phyloP scores from a whole-genome alignment of 169 alveolate genomes.

The Plasmodium billcollinsi region DNA sequence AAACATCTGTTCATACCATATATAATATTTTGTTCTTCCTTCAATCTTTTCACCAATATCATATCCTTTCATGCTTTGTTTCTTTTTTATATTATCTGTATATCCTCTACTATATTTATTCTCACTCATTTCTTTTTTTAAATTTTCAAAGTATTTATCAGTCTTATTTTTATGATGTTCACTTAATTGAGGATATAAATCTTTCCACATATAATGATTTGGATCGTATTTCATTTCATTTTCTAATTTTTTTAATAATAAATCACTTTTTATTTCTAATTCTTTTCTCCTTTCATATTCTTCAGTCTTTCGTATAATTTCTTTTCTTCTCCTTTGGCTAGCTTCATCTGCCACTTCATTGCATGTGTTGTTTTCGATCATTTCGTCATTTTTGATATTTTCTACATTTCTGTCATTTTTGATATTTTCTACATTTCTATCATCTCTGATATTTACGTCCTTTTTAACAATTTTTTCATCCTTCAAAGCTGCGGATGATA shows the following conservation, averaged over 20 bases:
- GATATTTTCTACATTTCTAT: background rate
- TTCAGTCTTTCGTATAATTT: slow-evolving; percentile 35
- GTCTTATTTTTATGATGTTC: slow-evolving; percentile 55
- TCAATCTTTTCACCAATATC: slow-evolving; percentile 73
- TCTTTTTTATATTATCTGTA: slow-evolving; percentile 77
- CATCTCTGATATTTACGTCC: too few species aligned
- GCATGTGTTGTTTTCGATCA: background rate
- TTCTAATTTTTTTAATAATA: slow-evolving; percentile 61
- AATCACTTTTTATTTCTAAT: slow-evolving; percentile 48
- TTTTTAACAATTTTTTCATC: too few species aligned
- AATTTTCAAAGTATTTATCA: slow-evolving; percentile 57
- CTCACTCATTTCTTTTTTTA: slow-evolving; percentile 70
- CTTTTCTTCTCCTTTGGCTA: background rate
- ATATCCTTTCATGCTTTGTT: slow-evolving; percentile 73
- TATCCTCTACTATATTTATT: slow-evolving; percentile 72
- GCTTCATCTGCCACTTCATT: background rate
- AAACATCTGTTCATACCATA: slow-evolving; percentile 57
- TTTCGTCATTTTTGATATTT: too few species aligned
- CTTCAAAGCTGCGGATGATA: too few species aligned
- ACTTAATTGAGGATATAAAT: slow-evolving; percentile 70
- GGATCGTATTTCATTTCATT: slow-evolving; percentile 78
- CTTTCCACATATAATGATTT: slow-evolving; percentile 76
- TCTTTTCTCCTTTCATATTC: slow-evolving; percentile 73
- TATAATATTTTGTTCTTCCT: slow-evolving; percentile 66
- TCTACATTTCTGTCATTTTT: background rate